A percentile compares a stretch with the other conserved stretches of the same genome.
Evolutionary conservation across 257 asterid genomes (phyloP).

Genomic region (Rubia yunnanensis): DNA sequence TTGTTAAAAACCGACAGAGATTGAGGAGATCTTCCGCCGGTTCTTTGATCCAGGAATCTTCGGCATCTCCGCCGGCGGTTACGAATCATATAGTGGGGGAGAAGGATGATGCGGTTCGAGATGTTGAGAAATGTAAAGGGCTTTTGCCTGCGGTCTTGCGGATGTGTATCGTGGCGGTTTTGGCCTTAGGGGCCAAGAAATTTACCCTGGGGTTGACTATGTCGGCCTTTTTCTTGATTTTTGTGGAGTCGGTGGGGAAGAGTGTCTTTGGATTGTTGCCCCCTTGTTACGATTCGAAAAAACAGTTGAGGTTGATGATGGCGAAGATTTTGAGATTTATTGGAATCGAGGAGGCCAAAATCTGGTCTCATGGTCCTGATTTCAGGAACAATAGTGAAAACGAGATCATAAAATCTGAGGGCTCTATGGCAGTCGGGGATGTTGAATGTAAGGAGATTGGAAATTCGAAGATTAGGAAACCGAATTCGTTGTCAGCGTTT

Average conservation of each 20-base stretch:
- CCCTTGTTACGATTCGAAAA: conserved; percentile 19
- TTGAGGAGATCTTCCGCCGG: conserved; percentile 24
- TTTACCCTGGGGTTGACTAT: conserved; percentile 55
- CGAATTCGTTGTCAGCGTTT: conserved; percentile 11
- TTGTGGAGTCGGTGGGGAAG: conserved; percentile 43
- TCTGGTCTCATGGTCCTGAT: conserved; percentile 4
- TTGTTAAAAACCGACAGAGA: conserved; percentile 61
- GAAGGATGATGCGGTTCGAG: conserved; percentile 8
- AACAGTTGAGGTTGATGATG: not conserved
- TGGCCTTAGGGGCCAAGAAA: conserved; percentile 51
- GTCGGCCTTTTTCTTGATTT: conserved; percentile 47
- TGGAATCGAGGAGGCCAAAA: conserved; percentile 2
- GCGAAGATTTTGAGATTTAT: conserved; percentile 5
- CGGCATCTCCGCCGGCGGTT: conserved; percentile 6
- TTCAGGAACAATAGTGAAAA: conserved; percentile 17
- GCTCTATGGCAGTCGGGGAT: conserved; percentile 8
- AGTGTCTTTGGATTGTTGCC: conserved; percentile 5
- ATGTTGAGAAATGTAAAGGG: conserved; percentile 18
- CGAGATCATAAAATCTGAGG: conserved; percentile 9
- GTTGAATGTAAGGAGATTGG: conserved; percentile 24
- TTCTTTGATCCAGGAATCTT: not conserved
- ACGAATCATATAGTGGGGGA: not conserved
- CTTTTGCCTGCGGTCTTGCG: conserved; percentile 31
- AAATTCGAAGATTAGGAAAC: conserved; percentile 13
- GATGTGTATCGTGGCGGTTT: conserved; percentile 46